A percentile compares a stretch with the other conserved stretches of the same genome.
These are phyloP conservation scores for Usnea hakonensis DNA, from an alignment of 495 filamentous ascomycete species.

Conservation along the genomic window DNA sequence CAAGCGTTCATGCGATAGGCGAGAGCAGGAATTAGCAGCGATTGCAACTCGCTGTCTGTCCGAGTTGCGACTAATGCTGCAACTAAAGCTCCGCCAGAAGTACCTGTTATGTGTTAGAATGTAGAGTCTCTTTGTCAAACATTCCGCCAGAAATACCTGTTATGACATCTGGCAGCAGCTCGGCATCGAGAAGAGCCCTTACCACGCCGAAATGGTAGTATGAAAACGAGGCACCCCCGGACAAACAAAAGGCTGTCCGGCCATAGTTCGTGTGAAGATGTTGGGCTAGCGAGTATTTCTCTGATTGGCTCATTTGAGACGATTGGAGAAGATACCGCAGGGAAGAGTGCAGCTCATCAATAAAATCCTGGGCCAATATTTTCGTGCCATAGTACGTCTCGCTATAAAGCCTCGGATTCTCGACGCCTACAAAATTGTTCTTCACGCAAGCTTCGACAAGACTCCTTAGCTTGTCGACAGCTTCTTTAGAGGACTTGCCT, in stretches of 20 bases:
- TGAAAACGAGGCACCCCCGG: constrained; percentile 90
- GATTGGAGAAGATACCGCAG: constrained; percentile 61
- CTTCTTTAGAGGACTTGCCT: constrained; percentile 29
- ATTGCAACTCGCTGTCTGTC: constrained; percentile 82
- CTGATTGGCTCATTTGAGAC: constrained; percentile 54
- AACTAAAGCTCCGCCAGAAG: constrained; percentile 86
- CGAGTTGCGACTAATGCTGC: constrained; percentile 82
- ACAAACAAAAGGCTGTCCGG: constrained; percentile 84
- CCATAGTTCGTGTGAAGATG: constrained; percentile 86
- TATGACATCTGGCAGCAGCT: constrained; percentile 82
- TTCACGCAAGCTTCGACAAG: constrained; percentile 88
- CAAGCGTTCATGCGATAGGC: constrained; percentile 81
- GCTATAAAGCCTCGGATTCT: constrained; percentile 87
- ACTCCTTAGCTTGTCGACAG: constrained; percentile 62
- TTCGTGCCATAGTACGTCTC: constrained; percentile 97
- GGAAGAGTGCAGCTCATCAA: constrained; percentile 63
- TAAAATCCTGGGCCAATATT: constrained; percentile 76
- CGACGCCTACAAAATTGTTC: constrained; percentile 93
- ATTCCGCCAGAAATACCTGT: constrained; percentile 91
- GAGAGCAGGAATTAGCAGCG: constrained; percentile 76
- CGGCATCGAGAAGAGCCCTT: constrained; percentile 81
- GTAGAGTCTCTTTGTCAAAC: too few species aligned
- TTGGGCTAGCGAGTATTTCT: constrained; percentile 80
- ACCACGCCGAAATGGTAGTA: constrained; percentile 96
- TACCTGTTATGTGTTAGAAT: constrained; percentile 94